phyloP scores from a whole-genome alignment of 164 flowering plant species.

The Stephania japonica region DNA sequence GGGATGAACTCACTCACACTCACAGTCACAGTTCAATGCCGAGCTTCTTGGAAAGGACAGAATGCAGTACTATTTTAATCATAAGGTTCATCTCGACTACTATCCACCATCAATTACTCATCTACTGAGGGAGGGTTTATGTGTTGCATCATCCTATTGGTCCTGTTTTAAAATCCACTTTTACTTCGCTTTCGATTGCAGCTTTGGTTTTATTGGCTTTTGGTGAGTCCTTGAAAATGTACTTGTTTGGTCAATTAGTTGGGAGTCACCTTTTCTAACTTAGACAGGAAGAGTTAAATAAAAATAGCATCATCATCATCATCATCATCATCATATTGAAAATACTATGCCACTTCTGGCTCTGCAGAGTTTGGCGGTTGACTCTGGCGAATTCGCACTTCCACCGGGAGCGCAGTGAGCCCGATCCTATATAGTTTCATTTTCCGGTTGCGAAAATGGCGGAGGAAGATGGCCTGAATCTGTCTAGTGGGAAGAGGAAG shows the following conservation, averaged over 20 bases:
- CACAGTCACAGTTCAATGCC: too few species aligned
- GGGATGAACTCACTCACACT: background rate
- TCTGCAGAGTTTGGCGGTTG: slow-evolving; percentile 2
- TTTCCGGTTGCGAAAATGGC: slow-evolving; percentile 13
- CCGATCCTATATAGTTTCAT: background rate
- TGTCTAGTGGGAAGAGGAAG: slow-evolving; percentile 15
- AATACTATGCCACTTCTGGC: background rate
- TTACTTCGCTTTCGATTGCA: background rate
- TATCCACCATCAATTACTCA: background rate
- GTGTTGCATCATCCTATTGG: background rate
- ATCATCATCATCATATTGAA: background rate
- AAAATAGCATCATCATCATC: background rate
- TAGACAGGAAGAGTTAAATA: background rate
- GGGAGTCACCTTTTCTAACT: background rate
- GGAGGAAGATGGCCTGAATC: slow-evolving; percentile 20
- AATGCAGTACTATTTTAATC: too few species aligned
- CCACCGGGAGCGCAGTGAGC: background rate
- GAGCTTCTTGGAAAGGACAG: too few species aligned
- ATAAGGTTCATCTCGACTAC: background rate
- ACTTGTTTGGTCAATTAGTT: background rate
- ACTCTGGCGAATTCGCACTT: background rate
- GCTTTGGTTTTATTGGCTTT: background rate
- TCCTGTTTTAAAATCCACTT: background rate
- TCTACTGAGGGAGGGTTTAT: background rate
- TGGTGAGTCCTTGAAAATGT: background rate